Base-by-base conservation (phyloP, 306 rosid species). In the Lathyrus oleraceus region DNA sequence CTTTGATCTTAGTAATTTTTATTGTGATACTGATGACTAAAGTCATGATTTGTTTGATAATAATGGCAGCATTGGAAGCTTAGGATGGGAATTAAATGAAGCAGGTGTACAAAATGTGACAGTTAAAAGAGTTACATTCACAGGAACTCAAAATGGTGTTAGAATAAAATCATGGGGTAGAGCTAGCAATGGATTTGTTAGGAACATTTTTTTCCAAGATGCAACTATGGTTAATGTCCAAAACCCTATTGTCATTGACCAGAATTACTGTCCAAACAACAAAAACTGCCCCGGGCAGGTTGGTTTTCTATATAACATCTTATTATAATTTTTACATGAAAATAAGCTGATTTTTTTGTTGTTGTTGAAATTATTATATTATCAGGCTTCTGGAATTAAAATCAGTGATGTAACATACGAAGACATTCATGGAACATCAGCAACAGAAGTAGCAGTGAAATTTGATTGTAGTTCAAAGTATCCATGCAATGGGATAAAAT, bases 51-150 rank as follows among this genome's bases (percentile, higher is more conserved):
- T 0, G 11, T 68, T 79, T 40, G 30, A 43, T 20, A 43, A 14
- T 12, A 13, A 25, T 69, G 76, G 74, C 83, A 89, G 96, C 70
- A 87, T 89, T 47, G 96, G 96, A 53, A 89, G 94, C 61, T 75
- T 87, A 43, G 94, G 81, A 21, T 81, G 69, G 79, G 78, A 63
- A 1, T 1, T 9, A 32, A 17, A 79, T 0, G 94, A 85, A 70
- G 39, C 73, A 0, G 96, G 94, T 0, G 94, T 90, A 5, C 85
- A 85, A 75, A 84, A 90, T 51, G 89, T 90, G 70, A 90, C 93
- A 0, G 93, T 87, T 11, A 87, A 74, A 71, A 78, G 83, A 0
- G 81, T 60, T 10, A 81, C 75, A 0, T 82, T 87, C 4, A 63
- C 68, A 0, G 81, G 87, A 0, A 85, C 89, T 16, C 82, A 84